These are phyloP conservation scores for Populus ilicifolia DNA, from an alignment of 345 rosid species.

Conservation along the genomic window DNA sequence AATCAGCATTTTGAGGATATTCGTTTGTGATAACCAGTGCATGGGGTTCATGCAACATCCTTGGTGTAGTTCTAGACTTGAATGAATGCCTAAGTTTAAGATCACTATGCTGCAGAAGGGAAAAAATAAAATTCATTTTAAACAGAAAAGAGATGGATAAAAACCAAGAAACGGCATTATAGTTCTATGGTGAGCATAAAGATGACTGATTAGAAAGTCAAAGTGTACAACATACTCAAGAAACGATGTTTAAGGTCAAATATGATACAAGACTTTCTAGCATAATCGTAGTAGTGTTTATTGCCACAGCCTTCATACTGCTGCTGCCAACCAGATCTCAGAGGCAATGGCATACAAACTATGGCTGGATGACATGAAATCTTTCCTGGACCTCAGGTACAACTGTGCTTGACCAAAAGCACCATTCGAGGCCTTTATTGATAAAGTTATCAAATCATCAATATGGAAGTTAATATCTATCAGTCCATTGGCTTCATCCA, in stretches of 20 bases:
- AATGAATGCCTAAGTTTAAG: conserved; percentile 30
- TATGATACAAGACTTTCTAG: neutral
- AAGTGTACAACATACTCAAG: neutral
- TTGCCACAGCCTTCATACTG: neutral
- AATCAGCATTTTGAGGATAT: conserved; percentile 81
- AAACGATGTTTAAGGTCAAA: neutral
- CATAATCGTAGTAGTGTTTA: neutral
- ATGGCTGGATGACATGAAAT: neutral
- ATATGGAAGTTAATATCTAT: neutral
- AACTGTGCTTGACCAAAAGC: neutral
- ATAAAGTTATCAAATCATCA: neutral
- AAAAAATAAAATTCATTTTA: neutral
- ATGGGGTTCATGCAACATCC: conserved; percentile 29
- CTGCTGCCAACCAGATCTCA: neutral
- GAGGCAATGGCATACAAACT: neutral
- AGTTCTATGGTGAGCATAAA: neutral
- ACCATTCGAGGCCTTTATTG: neutral
- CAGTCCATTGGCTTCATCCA: neutral
- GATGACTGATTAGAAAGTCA: neutral
- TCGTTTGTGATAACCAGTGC: conserved; percentile 43
- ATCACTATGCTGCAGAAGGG: conserved; percentile 37
- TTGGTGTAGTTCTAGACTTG: conserved; percentile 22
- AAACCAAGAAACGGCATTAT: neutral
- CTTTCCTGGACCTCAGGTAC: neutral
- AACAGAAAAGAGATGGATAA: neutral